Percentiles rank a stretch among this genome's conserved stretches.
phyloP scores from a whole-genome alignment of 2,329 filamentous ascomycete species.

The Penicillium brasilianum region DNA sequence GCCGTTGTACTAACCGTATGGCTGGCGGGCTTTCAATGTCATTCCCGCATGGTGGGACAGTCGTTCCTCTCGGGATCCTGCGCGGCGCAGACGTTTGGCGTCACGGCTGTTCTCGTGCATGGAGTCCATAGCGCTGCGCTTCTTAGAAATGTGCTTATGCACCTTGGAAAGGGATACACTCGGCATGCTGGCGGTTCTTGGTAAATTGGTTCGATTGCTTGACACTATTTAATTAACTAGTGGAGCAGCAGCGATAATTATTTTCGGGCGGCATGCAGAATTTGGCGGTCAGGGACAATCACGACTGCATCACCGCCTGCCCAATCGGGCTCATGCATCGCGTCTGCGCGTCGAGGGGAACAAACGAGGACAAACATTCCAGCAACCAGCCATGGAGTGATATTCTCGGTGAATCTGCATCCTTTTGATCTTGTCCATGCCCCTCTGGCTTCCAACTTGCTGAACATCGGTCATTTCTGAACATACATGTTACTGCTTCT shows the following conservation, averaged over 20 bases:
- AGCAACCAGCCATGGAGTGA: constrained; percentile 31
- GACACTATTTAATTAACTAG: neutral
- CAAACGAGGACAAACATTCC: constrained; percentile 41
- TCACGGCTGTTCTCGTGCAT: constrained; percentile 90
- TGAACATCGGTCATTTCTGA: constrained; percentile 10
- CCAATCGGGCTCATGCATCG: constrained; percentile 29
- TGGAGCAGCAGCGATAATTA: constrained; percentile 26
- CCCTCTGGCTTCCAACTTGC: constrained; percentile 13
- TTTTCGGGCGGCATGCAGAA: constrained; percentile 39
- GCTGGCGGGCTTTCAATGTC: constrained; percentile 74
- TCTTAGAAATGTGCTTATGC: constrained; percentile 87
- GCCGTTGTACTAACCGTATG: constrained; percentile 63
- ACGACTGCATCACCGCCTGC: constrained; percentile 24
- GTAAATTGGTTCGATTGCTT: neutral
- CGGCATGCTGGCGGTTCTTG: constrained; percentile 62
- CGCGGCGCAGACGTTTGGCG: constrained; percentile 78
- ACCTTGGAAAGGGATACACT: constrained; percentile 75
- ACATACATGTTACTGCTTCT: constrained; percentile 29
- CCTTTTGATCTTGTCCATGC: constrained; percentile 14
- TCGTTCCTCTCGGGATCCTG: constrained; percentile 79
- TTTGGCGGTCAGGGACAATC: constrained; percentile 35
- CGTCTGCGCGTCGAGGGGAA: constrained; percentile 41
- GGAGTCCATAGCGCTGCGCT: constrained; percentile 73
- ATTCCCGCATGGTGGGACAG: constrained; percentile 73
- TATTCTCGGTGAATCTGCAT: constrained; percentile 23